Evolutionary conservation across 2,329 filamentous ascomycete species (phyloP).

Genomic region (Fusarium globosum): DNA sequence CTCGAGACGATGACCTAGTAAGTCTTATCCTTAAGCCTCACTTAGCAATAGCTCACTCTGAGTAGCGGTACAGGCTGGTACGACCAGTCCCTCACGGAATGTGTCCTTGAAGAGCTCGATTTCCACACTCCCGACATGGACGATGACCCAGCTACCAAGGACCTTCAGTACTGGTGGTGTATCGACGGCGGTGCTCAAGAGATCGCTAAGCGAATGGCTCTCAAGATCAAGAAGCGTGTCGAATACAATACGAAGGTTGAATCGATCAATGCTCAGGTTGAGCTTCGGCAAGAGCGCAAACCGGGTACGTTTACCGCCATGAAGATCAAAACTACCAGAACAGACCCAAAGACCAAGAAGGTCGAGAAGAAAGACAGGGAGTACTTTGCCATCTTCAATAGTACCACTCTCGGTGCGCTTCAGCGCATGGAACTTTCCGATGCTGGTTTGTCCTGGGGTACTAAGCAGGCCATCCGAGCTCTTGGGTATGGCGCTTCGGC

Average conservation of each 20-base stretch:
- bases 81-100: neutral
- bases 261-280: neutral
- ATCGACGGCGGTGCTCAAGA: neutral
- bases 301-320: accelerated
- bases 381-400: neutral
- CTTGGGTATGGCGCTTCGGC: neutral
- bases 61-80: neutral
- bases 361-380: neutral
- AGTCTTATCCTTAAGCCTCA: too few species aligned
- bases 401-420: neutral
- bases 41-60: neutral
- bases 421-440: neutral
- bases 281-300: neutral
- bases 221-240: neutral
- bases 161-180: neutral
- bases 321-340: neutral
- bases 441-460: neutral
- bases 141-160: neutral
- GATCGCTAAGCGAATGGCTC: neutral
- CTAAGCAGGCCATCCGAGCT: neutral
- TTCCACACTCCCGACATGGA: neutral
- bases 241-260: neutral
- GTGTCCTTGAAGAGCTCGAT: neutral
- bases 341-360: neutral
- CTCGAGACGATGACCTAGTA: neutral